Percentiles rank a stretch among this genome's conserved stretches.
These are phyloP conservation scores for Simmondsia chinensis DNA, from an alignment of 148 eudicot genomes.

Conservation along the genomic window DNA sequence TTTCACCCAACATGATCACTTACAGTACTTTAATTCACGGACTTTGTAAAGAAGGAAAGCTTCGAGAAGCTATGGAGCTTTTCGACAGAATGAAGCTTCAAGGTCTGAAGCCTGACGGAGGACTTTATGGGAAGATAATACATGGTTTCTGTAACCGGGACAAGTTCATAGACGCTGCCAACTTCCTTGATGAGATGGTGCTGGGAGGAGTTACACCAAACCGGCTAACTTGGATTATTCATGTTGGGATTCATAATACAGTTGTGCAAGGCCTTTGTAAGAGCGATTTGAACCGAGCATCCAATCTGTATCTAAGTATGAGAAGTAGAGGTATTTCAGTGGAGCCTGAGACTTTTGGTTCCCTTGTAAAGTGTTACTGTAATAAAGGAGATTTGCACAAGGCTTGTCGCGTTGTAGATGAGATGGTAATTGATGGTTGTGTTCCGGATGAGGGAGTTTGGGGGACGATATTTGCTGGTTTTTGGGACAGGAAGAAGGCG, in stretches of 20 bases:
- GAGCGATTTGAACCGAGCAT: conserved; percentile 46
- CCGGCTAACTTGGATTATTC: conserved; percentile 74
- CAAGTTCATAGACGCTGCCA: conserved; percentile 77
- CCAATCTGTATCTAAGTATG: conserved; percentile 63
- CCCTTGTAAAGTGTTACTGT: conserved; percentile 43
- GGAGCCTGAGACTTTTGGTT: conserved; percentile 49
- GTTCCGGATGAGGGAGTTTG: conserved; percentile 59
- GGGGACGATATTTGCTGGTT: conserved; percentile 38
- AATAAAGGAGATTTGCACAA: conserved; percentile 58
- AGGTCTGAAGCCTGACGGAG: conserved; percentile 86
- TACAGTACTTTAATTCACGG: conserved; percentile 79
- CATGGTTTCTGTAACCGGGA: conserved; percentile 38
- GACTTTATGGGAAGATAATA: conserved; percentile 64
- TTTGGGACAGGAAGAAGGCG: conserved; percentile 44
- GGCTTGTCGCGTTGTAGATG: conserved; percentile 51
- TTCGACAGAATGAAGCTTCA: conserved; percentile 89
- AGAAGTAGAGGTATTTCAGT: conserved; percentile 71
- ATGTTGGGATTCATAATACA: conserved; percentile 53
- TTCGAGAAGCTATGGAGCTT: conserved; percentile 51
- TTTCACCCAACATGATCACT: conserved; percentile 67
- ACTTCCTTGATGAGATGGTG: conserved; percentile 88
- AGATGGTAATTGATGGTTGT: conserved; percentile 88
- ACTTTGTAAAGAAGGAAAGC: conserved; percentile 65
- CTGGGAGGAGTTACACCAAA: conserved; percentile 70
- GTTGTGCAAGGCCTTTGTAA: conserved; percentile 69